A percentile compares a stretch with the other conserved stretches of the same genome.
Conservation (phyloP, 2,329 filamentous ascomycete genomes). For the Neofusicoccum ribis region DNA sequence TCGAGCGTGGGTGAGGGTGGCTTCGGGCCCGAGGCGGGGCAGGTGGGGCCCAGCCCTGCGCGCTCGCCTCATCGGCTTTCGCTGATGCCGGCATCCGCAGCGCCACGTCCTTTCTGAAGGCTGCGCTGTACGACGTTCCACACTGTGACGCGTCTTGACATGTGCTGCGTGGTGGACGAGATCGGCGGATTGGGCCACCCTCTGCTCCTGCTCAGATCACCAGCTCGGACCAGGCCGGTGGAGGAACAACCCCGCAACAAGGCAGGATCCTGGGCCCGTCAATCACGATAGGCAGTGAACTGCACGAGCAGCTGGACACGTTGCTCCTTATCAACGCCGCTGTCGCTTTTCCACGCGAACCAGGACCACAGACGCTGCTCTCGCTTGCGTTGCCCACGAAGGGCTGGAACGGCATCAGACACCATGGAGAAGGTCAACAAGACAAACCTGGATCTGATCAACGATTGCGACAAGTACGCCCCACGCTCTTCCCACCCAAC, state of each 20-base stretch:
- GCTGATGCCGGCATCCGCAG: neutral
- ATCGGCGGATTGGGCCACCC: neutral
- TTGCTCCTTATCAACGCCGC: neutral
- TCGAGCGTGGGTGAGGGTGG: neutral
- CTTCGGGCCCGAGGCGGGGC: neutral
- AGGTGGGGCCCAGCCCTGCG: neutral
- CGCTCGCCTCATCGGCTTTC: neutral
- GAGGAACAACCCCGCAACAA: neutral
- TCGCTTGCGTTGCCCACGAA: no score
- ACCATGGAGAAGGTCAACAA: conserved; percentile 23
- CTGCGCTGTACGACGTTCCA: neutral
- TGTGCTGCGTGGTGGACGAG: no score
- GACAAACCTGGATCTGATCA: conserved; percentile 56
- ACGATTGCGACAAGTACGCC: conserved; percentile 56
- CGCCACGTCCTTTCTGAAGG: neutral
- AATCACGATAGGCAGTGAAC: neutral
- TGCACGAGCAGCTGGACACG: neutral
- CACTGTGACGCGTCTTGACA: neutral
- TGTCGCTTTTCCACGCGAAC: no score
- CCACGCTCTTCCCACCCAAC: neutral
- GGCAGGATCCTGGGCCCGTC: neutral
- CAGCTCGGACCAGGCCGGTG: no score
- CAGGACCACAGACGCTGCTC: no score
- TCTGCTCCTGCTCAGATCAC: neutral
- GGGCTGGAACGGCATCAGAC: neutral